Conservation (phyloP, 352 stramenopile species). For the Vaucheria bursata region DNA sequence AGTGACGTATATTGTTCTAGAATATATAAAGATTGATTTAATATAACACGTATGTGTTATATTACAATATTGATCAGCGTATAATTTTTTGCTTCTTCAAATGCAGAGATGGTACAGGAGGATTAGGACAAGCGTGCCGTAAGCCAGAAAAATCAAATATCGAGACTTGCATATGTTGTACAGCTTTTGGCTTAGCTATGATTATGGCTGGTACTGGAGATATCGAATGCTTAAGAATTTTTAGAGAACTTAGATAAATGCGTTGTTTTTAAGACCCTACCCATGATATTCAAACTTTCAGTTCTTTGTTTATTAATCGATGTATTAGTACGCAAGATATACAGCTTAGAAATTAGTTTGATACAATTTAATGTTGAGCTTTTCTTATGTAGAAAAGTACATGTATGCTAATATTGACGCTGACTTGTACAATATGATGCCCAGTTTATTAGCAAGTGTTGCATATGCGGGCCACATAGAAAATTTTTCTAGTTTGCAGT, state of each 20-base stretch:
- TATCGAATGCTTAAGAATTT: conserved; percentile 76
- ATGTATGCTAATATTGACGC: background rate
- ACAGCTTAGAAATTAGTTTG: too few relatives aligned
- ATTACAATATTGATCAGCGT: background rate
- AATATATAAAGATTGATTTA: too few relatives aligned
- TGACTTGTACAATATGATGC: background rate
- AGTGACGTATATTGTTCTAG: too few relatives aligned
- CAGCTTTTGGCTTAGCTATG: conserved; percentile 79
- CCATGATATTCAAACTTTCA: conserved; percentile 30
- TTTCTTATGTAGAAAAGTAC: background rate
- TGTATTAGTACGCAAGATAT: background rate
- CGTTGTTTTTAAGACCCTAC: too few relatives aligned
- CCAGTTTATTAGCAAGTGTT: too few relatives aligned
- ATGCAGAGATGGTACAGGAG: background rate
- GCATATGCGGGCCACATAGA: too few relatives aligned
- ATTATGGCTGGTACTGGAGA: conserved; percentile 90
- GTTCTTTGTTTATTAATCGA: background rate
- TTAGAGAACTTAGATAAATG: conserved; percentile 69
- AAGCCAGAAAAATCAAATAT: conserved; percentile 65
- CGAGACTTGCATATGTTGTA: conserved; percentile 80
- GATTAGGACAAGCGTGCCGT: conserved; percentile 9
- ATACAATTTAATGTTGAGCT: too few relatives aligned
- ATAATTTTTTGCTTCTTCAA: background rate
- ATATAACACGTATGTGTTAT: too few relatives aligned
- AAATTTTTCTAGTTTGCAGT: too few relatives aligned